Conservation (phyloP, 768 basidiomycete genomes). For the Collybia mongolica region DNA sequence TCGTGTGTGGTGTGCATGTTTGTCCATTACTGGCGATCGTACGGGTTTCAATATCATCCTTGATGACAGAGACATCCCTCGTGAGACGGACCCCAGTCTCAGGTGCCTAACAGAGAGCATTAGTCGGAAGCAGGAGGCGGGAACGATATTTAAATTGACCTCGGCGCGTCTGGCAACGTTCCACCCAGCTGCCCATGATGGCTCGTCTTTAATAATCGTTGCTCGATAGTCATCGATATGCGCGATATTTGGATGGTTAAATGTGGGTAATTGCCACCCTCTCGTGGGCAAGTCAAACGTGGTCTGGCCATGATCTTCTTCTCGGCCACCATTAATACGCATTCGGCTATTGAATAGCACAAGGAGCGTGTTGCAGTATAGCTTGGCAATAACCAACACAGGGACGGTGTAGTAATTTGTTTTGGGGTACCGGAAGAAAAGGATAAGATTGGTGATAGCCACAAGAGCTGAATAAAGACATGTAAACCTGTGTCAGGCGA, state of each 20-base stretch:
- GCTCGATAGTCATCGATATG: no score
- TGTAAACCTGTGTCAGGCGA: background rate
- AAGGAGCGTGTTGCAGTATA: slow-evolving; percentile 28
- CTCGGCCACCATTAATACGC: slow-evolving; percentile 19
- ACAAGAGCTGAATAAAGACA: slow-evolving; percentile 17
- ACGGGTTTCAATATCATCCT: background rate
- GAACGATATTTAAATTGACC: no score
- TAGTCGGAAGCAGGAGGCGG: background rate
- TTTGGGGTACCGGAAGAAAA: slow-evolving; percentile 23
- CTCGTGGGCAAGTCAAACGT: slow-evolving; percentile 3
- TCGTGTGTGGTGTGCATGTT: no score
- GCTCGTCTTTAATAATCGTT: no score
- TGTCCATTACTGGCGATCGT: no score
- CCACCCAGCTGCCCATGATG: background rate
- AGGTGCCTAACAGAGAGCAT: background rate
- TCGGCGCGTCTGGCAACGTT: background rate
- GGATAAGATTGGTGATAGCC: slow-evolving; percentile 21
- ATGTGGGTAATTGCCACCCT: no score
- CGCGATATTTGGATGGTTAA: no score
- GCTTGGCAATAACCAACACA: slow-evolving; percentile 22
- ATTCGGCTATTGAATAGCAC: slow-evolving; percentile 27
- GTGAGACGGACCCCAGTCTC: slow-evolving; percentile 5
- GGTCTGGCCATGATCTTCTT: slow-evolving; percentile 9
- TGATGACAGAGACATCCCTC: slow-evolving; percentile 7
- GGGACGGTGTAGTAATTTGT: slow-evolving; percentile 24